Conservation (phyloP, 108 stramenopile species). For the Craspedostauros australis region DNA sequence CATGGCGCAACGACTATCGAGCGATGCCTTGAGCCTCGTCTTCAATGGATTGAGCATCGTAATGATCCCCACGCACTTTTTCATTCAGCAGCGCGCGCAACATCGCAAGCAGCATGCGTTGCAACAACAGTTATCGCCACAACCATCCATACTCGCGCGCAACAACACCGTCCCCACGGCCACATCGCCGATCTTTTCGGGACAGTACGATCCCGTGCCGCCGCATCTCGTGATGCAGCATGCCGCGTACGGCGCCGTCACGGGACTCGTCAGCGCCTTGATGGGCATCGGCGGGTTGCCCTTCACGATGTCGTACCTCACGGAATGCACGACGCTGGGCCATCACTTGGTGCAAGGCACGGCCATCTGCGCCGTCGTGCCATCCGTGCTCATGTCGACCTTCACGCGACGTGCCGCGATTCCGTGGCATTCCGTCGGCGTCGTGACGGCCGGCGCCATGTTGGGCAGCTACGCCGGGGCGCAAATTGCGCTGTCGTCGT, state of each 20-base stretch:
- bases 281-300: slow-evolving; percentile 25
- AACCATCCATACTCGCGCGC: too few species aligned
- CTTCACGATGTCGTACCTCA: slow-evolving; percentile 22
- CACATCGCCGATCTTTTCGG: too few species aligned
- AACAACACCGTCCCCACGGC: too few species aligned
- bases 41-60: slow-evolving; percentile 19
- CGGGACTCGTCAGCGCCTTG: slow-evolving; percentile 10
- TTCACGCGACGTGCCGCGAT: slow-evolving; percentile 6
- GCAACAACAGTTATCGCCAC: background rate
- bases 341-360: slow-evolving; percentile 24
- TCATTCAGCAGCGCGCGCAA: slow-evolving; percentile 14
- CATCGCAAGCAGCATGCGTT: background rate
- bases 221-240: background rate
- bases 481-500: slow-evolving; percentile 6
- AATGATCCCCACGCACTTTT: slow-evolving; percentile 15
- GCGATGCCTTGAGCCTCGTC: slow-evolving; percentile 12
- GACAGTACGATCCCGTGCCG: background rate
- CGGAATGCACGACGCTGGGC: slow-evolving; percentile 9
- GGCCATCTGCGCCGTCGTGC: slow-evolving; percentile 13
- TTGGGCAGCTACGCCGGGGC: slow-evolving; percentile 17
- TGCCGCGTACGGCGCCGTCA: slow-evolving; percentile 11
- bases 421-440: slow-evolving; percentile 1
- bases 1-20: slow-evolving; percentile 9
- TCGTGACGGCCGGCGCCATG: slow-evolving; percentile 11
- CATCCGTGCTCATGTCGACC: slow-evolving; percentile 14